Percentiles rank a stretch among this genome's conserved stretches.
Conservation (phyloP, 2,329 filamentous ascomycete species). For the Stagonosporopsis tanaceti region DNA sequence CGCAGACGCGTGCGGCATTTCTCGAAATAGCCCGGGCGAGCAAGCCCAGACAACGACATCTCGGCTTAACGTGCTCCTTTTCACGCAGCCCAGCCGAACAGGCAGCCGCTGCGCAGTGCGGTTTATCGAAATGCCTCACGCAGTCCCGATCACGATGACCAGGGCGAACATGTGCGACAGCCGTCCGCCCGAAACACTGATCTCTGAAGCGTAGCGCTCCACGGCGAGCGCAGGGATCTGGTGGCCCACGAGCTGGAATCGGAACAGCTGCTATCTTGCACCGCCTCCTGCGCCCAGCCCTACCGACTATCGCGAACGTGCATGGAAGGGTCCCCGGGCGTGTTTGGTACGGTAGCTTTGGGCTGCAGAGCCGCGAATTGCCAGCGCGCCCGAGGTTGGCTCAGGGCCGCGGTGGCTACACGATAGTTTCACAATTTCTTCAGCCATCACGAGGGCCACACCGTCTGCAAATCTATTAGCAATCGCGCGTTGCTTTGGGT, state of each 20-base stretch:
- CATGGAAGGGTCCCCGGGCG: neutral
- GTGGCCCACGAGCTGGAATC: constrained; percentile 38
- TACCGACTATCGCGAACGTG: constrained; percentile 26
- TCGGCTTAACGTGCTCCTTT: constrained; percentile 23
- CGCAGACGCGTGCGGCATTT: constrained; percentile 17
- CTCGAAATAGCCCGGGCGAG: constrained; percentile 14
- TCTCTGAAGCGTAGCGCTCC: constrained; percentile 23
- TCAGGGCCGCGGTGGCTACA: constrained; percentile 2
- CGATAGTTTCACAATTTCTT: constrained; percentile 7
- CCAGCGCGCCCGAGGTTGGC: constrained; percentile 13
- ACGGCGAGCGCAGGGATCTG: constrained; percentile 24
- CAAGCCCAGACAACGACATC: constrained; percentile 5
- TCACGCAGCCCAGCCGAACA: neutral
- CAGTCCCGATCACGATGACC: constrained; percentile 7
- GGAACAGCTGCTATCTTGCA: constrained; percentile 35
- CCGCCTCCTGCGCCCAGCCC: constrained; percentile 29
- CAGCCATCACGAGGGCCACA: constrained; percentile 19
- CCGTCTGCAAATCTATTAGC: constrained; percentile 17
- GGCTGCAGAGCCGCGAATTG: constrained; percentile 24
- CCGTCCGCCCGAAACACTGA: constrained; percentile 37
- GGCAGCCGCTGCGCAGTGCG: constrained; percentile 4
- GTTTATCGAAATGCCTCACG: constrained; percentile 33
- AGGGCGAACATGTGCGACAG: constrained; percentile 18
- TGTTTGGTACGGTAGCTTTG: neutral
- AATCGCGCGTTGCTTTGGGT: constrained; percentile 17